Base-by-base conservation (phyloP, 2,329 filamentous ascomycete species). In the Alternaria gaisen region DNA sequence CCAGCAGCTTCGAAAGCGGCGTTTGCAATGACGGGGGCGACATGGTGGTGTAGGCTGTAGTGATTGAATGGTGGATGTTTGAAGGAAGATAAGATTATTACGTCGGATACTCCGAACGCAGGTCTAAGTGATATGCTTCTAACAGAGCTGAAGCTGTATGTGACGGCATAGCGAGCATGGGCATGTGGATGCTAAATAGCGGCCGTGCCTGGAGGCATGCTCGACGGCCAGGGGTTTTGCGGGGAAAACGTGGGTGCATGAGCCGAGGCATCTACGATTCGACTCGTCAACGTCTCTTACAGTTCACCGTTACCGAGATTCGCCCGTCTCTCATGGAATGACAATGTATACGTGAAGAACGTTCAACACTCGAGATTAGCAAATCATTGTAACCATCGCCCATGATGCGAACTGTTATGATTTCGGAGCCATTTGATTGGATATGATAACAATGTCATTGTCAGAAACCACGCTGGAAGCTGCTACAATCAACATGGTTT, bases 1-100 rank as follows among this genome's bases (percentile, higher is more conserved):
- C 87, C 53, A 97, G 86, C 53, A 97, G 88, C 70, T 76, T 71
- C 51, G 75, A 77, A 24, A 79, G 76, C 59, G 77, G 76, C 56
- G 77, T 80, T 56, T 78, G 72, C 52, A 80, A 70, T 14, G 72
- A 67, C 8, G 73, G 72, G 8, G 71, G 65, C 47, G 75, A 66
- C 74, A 78, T 79, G 63, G 48, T 73, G 69, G 24, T 20, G 22
- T 50, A 47, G 34, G 53, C 26, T 36, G 36, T 42, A 30, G 26
- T 26, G 18, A 22, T 38, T 14, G 40, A 26, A 16, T 30, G 44
- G 24, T 36, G 18, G n/a, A 42, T 28, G 8, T n/a, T 6, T 12
- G 36, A 36, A 26, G 14, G 11, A 14, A 38, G 14, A 24, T 22
- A 10, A 14, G 9, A n/a, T 14, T 43, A 46, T 61, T 36, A 58